Evolutionary conservation across 2,329 filamentous ascomycete genomes (phyloP), one percentile per base, ranked within the genome.

Genomic region (Pseudogymnoascus sp.): DNA sequence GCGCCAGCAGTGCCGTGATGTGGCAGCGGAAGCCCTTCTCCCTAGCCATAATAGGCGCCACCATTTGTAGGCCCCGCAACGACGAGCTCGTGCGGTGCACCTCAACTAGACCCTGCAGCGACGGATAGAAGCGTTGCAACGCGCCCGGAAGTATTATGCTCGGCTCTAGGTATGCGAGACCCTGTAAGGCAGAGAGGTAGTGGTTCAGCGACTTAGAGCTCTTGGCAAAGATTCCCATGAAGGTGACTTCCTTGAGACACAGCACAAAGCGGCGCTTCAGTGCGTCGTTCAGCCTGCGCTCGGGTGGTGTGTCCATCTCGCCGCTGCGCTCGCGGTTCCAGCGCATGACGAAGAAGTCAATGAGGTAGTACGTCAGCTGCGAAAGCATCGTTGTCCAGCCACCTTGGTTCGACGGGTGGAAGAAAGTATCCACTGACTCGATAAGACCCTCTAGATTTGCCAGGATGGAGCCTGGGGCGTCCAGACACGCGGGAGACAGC

Each of bases 171-270:
- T 89, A 97, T 1, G 94, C 90, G 62, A 99, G 78, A 62, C 90
- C 90, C 74, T 97, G 93, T 60, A 99, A 80, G 1, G 93, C 91
- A 60, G 90, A 92, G 67, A 97, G 85, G 67, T 93, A 96, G 78
- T 92, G 96, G 74, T 89, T 92, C 73, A 96, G 92, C 2, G 94
- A 88, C 60, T 92, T 92, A 63, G 86, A 88, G 74, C 92, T 96
- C 81, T 99, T 99, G 62, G 92, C 90, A 74, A 97, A 99, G 60
- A 99, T 88, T 28, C 94, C 94, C 92, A 99, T 97, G 75, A 97
- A 99, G 4, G 92, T 91, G 59, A 97, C 93, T 68, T 99, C 94
- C 67, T 88, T 88, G 66, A 99, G 78, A 66, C 91, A 90, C 38
- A 92, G 78, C 31, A 99, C 94, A 72, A 99, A 97, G 53, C 94